Evolutionary conservation across 768 basidiomycete species (phyloP).

Genomic region (Nidularia pulvinata): DNA sequence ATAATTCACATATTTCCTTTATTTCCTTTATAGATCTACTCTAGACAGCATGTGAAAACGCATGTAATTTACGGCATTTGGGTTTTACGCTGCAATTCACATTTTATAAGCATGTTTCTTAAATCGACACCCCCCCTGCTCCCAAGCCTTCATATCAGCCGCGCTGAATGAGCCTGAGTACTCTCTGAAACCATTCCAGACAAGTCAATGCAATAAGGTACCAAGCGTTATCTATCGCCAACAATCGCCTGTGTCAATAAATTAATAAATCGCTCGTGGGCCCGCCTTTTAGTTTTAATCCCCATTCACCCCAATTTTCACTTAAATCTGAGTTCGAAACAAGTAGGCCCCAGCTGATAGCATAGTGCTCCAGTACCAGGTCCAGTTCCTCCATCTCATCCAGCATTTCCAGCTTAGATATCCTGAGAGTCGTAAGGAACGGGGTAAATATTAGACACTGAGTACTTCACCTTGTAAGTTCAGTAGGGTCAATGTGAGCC

Average conservation of each 20-base stretch:
- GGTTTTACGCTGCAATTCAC: no score
- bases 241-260: no score
- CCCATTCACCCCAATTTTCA: slow-evolving; percentile 32
- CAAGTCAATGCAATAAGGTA: background rate
- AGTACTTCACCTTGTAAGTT: slow-evolving; percentile 53
- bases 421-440: slow-evolving; percentile 36
- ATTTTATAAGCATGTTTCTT: no score
- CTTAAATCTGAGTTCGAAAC: slow-evolving; percentile 10
- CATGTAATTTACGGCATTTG: no score
- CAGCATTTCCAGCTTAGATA: slow-evolving; percentile 80
- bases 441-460: background rate
- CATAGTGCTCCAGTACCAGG: slow-evolving; percentile 88
- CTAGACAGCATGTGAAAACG: no score
- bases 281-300: no score
- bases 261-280: slow-evolving; percentile 1
- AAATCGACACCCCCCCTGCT: no score
- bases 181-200: background rate
- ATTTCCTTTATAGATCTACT: no score
- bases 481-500: slow-evolving; percentile 40
- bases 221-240: no score
- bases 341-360: slow-evolving; percentile 71
- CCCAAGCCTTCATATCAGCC: no score
- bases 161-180: no score
- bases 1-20: no score
- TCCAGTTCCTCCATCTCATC: slow-evolving; percentile 97